phyloP scores from a whole-genome alignment of 768 basidiomycete genomes.

The Suillus americanus region DNA sequence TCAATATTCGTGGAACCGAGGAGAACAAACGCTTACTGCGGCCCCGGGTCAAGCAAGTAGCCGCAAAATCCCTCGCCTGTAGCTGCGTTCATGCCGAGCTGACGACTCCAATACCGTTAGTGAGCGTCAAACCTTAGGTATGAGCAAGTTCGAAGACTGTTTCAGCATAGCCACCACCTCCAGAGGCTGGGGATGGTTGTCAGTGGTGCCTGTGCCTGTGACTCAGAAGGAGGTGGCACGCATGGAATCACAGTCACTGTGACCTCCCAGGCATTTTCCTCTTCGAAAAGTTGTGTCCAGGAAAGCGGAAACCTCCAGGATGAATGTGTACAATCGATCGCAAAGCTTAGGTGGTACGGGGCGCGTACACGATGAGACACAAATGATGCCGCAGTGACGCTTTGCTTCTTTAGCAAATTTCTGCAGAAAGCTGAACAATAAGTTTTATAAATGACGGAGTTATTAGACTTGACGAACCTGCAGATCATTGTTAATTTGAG shows the following conservation, averaged over 20 bases:
- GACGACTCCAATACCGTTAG: neutral
- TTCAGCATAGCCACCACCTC: neutral
- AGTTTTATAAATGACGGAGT: neutral
- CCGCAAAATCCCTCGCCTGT: neutral
- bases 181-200: neutral
- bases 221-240: neutral
- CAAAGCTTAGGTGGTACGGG: neutral
- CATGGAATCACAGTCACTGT: neutral
- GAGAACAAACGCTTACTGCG: neutral
- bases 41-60: neutral
- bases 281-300: neutral
- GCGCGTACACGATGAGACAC: neutral
- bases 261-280: neutral
- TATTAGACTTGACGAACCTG: neutral
- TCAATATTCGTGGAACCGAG: neutral
- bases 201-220: neutral
- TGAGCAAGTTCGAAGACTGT: neutral
- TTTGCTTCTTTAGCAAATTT: neutral
- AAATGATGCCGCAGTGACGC: neutral
- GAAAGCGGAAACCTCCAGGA: neutral
- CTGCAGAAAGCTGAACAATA: neutral
- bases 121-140: neutral
- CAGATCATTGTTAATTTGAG: neutral
- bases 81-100: neutral
- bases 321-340: neutral